A percentile compares a stretch with the other conserved stretches of the same genome.
phyloP scores from a whole-genome alignment of 306 rosid species.

The Casuarina equisetifolia region DNA sequence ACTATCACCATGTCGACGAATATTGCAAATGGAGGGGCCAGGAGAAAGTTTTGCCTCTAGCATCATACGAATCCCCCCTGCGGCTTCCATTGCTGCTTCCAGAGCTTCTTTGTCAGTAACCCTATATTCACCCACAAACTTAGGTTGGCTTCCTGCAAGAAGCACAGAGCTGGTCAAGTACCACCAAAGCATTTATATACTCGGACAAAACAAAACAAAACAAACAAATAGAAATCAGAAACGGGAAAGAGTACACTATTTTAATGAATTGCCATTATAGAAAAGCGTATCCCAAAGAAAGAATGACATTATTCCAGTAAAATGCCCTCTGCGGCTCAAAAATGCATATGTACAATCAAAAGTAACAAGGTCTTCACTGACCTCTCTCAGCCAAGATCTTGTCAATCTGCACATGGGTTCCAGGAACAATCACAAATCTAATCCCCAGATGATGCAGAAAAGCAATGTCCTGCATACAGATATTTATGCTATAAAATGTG shows the following conservation, averaged over 20 bases:
- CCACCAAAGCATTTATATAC: conserved; percentile 2
- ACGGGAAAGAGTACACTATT: not conserved
- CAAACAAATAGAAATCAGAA: not conserved
- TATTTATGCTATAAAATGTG: not conserved
- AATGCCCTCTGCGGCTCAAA: not conserved
- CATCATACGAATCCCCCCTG: conserved; percentile 79
- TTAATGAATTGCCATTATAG: not conserved
- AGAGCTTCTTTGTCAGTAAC: conserved; percentile 75
- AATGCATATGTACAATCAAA: not conserved
- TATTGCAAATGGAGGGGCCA: conserved; percentile 88
- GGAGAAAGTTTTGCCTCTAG: conserved; percentile 96
- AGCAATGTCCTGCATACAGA: conserved; percentile 84
- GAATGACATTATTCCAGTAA: not conserved
- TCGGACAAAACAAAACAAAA: not conserved
- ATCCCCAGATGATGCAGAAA: conserved; percentile 95
- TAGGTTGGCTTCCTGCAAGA: conserved; percentile 68
- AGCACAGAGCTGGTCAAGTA: conserved; percentile 21
- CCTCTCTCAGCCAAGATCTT: conserved; percentile 82
- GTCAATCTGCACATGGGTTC: conserved; percentile 87
- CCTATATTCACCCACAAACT: conserved; percentile 79
- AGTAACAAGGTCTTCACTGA: conserved; percentile 30
- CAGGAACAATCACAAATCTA: conserved; percentile 85
- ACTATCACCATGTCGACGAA: conserved; percentile 90
- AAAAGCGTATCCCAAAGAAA: not conserved
- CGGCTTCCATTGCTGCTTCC: conserved; percentile 92